phyloP scores from a whole-genome alignment of 1,139 yeast genomes.

The Yarrowia galli region DNA sequence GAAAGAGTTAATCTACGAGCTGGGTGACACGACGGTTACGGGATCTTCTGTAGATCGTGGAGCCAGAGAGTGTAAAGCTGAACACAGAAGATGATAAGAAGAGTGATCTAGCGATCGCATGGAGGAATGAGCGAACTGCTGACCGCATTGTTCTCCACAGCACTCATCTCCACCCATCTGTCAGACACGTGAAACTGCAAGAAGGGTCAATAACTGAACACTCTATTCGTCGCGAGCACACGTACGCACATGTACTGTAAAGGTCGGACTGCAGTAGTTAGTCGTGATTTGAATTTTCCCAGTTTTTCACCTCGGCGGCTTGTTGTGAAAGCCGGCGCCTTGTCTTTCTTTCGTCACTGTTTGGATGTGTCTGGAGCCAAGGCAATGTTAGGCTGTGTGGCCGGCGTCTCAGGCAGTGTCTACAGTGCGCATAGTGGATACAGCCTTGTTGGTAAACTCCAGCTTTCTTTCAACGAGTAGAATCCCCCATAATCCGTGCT shows the following conservation, averaged over 20 bases:
- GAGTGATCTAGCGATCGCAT: too few species aligned
- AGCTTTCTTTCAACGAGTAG: too few species aligned
- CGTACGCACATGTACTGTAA: neutral
- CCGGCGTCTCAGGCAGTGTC: too few species aligned
- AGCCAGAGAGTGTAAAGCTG: too few species aligned
- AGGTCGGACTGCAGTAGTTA: slow-evolving; percentile 15
- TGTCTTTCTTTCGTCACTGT: slow-evolving; percentile 2
- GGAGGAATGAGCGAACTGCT: too few species aligned
- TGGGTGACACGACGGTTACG: neutral
- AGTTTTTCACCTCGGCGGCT: slow-evolving; percentile 12
- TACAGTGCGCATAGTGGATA: too few species aligned
- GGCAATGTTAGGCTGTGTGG: neutral
- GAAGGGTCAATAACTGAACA: neutral
- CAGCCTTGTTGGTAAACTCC: too few species aligned
- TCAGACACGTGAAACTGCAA: neutral
- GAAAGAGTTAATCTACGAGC: slow-evolving; percentile 4
- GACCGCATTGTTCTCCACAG: too few species aligned
- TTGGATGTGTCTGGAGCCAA: neutral
- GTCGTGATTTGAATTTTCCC: neutral
- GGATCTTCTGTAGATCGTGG: neutral
- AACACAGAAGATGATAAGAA: too few species aligned
- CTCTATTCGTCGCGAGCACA: too few species aligned
- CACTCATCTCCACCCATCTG: neutral
- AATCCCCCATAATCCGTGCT: too few species aligned
- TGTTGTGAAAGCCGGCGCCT: neutral